A percentile compares a stretch with the other conserved stretches of the same genome.
phyloP scores from a whole-genome alignment of 768 basidiomycete species.

The Agrocybe pediades region DNA sequence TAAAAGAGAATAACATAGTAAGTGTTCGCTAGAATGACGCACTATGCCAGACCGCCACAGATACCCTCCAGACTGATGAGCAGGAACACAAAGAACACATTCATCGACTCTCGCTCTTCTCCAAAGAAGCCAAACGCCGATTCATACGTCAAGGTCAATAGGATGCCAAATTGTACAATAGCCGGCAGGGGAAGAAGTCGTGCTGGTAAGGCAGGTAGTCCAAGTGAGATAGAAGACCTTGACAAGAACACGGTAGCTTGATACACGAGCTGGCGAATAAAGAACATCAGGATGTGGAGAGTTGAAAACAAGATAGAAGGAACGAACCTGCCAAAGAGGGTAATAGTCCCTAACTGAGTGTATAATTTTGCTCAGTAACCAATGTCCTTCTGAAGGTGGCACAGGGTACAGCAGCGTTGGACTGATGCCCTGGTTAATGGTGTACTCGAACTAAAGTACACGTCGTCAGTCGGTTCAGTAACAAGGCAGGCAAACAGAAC shows the following conservation, averaged over 20 bases:
- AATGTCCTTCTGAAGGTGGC: constrained; percentile 59
- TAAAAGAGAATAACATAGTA: constrained; percentile 19
- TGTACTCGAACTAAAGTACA: constrained; percentile 77
- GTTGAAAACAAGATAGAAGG: background rate
- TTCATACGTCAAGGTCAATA: constrained; percentile 63
- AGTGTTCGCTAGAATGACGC: constrained; percentile 29
- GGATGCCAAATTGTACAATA: constrained; percentile 67
- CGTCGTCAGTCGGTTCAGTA: background rate
- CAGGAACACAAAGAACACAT: constrained; percentile 66
- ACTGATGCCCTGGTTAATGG: constrained; percentile 91
- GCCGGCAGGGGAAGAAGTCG: constrained; percentile 75
- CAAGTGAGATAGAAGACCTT: constrained; percentile 86
- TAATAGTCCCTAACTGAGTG: constrained; percentile 90
- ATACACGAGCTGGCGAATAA: constrained; percentile 64
- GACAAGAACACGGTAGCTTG: constrained; percentile 93
- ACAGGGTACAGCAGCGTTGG: constrained; percentile 90
- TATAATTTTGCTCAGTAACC: constrained; percentile 75
- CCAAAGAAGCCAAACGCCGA: constrained; percentile 68
- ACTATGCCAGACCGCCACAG: constrained; percentile 94
- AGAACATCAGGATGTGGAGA: background rate
- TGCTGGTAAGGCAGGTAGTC: constrained; percentile 75
- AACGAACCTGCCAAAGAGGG: constrained; percentile 84
- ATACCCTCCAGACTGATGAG: constrained; percentile 89
- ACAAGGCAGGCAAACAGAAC: constrained; percentile 16
- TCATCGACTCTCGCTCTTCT: constrained; percentile 34